Conservation (phyloP, 306 rosid genomes). For the Dryas drummondii region DNA sequence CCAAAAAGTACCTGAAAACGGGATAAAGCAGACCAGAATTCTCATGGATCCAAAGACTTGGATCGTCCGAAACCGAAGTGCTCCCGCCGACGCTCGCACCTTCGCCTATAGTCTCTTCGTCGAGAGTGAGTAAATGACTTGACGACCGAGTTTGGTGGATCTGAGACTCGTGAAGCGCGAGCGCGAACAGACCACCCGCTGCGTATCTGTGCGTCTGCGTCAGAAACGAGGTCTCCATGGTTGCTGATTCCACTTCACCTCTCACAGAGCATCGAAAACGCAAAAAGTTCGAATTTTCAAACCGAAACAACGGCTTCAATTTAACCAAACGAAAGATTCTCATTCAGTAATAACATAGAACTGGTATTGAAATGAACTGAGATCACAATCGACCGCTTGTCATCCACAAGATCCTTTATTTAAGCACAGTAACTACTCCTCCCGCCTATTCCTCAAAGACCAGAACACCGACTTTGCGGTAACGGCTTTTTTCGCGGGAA, state of each 20-base stretch:
- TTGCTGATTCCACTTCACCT: neutral
- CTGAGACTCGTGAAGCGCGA: conserved; percentile 58
- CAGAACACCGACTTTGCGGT: no score
- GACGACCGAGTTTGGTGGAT: conserved; percentile 31
- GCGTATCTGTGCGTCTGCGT: conserved; percentile 43
- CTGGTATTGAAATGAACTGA: neutral
- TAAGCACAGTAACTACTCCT: neutral
- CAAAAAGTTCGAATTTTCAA: neutral
- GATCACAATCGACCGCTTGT: no score
- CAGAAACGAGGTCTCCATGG: conserved; percentile 42
- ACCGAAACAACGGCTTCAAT: neutral
- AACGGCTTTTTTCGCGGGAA: no score
- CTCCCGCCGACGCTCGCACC: conserved; percentile 1
- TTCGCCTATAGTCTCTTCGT: conserved; percentile 23
- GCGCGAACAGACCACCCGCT: conserved; percentile 46
- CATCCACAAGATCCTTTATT: no score
- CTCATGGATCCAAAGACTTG: conserved; percentile 46
- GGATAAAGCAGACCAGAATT: conserved; percentile 48
- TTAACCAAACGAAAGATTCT: neutral
- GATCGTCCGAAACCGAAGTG: conserved; percentile 32
- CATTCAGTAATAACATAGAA: conserved; percentile 6
- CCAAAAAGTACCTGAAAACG: conserved; percentile 42
- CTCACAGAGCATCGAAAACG: neutral
- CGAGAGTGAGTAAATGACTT: neutral
- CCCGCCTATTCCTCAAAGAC: neutral